A percentile compares a stretch with the other conserved stretches of the same genome.
Evolutionary conservation across 257 asterid species (phyloP).

Genomic region (Salvia splendens): DNA sequence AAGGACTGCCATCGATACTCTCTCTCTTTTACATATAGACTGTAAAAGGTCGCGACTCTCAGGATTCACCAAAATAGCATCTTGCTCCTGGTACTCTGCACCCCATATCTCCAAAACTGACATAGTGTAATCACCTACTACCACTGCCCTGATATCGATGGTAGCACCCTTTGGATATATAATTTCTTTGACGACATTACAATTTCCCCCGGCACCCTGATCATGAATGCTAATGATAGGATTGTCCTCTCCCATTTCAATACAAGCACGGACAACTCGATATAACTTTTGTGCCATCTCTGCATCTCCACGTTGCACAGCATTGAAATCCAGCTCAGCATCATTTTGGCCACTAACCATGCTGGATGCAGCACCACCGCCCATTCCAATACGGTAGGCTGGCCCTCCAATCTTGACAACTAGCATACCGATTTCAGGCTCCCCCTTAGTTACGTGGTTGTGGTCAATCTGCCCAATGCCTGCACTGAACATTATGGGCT

Average conservation of each 20-base stretch:
- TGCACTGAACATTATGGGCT: slow-evolving; percentile 94
- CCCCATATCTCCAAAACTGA: slow-evolving; percentile 97
- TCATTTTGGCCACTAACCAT: slow-evolving; percentile 98
- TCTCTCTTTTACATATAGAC: slow-evolving; percentile 80
- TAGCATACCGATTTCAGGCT: slow-evolving; percentile 89
- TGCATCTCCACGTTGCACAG: slow-evolving; percentile 59
- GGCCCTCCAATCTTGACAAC: slow-evolving; percentile 99
- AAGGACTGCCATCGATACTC: slow-evolving; percentile 89
- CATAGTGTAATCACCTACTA: slow-evolving; percentile 91
- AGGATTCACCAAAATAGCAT: slow-evolving; percentile 92
- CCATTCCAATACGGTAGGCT: slow-evolving; percentile 96
- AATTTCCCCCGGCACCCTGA: slow-evolving; percentile 67
- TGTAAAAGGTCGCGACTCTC: slow-evolving; percentile 63
- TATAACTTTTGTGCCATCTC: slow-evolving; percentile 95
- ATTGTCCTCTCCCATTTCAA: slow-evolving; percentile 84
- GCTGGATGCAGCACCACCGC: slow-evolving; percentile 99
- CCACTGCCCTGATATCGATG: slow-evolving; percentile 85
- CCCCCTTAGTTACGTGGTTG: slow-evolving; percentile 73
- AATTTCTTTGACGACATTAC: slow-evolving; percentile 44
- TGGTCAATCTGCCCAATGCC: slow-evolving; percentile 96
- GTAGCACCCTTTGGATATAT: slow-evolving; percentile 80
- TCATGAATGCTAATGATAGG: slow-evolving; percentile 92
- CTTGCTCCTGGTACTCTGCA: slow-evolving; percentile 98
- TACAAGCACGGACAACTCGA: slow-evolving; percentile 87
- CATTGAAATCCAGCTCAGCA: slow-evolving; percentile 87